Evolutionary conservation across 2,329 filamentous ascomycete genomes (phyloP).

Genomic region (Colletotrichum higginsianum): DNA sequence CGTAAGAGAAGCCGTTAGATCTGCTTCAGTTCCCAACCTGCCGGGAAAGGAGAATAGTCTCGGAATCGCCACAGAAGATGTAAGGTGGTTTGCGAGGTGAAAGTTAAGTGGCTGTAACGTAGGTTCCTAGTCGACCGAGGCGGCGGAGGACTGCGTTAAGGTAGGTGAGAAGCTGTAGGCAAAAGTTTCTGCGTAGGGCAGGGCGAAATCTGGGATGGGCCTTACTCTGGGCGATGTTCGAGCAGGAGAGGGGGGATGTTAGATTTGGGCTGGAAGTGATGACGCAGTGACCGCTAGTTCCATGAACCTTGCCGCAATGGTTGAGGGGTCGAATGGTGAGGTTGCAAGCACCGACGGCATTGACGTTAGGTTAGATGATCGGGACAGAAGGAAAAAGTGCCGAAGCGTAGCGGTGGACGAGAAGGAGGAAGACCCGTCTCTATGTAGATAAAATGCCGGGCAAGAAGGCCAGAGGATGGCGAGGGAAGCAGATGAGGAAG

Average conservation of each 20-base stretch:
- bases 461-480: background rate
- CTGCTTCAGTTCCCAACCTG: constrained; percentile 27
- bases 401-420: too few relatives aligned
- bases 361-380: constrained; percentile 36
- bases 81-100: background rate
- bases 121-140: background rate
- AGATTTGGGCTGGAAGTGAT: constrained; percentile 23
- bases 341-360: constrained; percentile 26
- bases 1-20: constrained; percentile 42
- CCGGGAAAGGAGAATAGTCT: constrained; percentile 25
- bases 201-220: background rate
- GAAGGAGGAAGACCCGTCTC: constrained; percentile 2
- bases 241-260: constrained; percentile 2
- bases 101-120: too few relatives aligned
- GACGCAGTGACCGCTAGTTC: constrained; percentile 33
- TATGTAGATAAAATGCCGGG: constrained; percentile 12
- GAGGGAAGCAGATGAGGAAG: too few relatives aligned
- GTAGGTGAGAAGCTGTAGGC: constrained; percentile 11
- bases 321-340: constrained; percentile 32
- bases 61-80: constrained; percentile 20
- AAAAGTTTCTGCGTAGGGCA: constrained; percentile 12
- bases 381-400: constrained; percentile 16
- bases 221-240: background rate
- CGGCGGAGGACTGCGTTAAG: background rate
- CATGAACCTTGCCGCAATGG: constrained; percentile 32